Evolutionary conservation across 352 stramenopile species (phyloP), one percentile per base, ranked within the genome.

Genomic region (Phytophthora fragariae): DNA sequence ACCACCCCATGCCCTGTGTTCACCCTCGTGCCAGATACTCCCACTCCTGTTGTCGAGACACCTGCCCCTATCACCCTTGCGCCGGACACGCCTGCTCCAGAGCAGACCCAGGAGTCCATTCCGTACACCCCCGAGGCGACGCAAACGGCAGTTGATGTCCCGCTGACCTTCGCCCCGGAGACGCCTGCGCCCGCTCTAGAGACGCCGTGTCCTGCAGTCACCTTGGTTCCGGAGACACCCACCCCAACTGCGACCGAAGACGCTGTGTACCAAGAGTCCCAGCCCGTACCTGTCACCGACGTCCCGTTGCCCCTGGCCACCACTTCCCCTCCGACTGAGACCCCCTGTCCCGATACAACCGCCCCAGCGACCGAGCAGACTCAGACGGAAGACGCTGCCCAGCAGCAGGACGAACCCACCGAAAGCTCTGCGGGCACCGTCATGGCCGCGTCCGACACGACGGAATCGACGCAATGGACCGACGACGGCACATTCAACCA

Each of bases 401-500:
- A 69, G 46, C 17, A 73, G n/a, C 57, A 73, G 27, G 53, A 47
- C n/a, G 31, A 62, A n/a, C 11, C 57, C 8, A 52, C 53, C 19
- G 53, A 39, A 11, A 61, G 44, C 12, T n/a, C 4, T 19, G 29
- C 47, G 41, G 52, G 52, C 37, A 57, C 37, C 14, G 31, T 37
- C 19, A 52, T 31, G n/a, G 12, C 49, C 47, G 19, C 21, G 44
- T 31, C 49, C 31, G 61, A 55, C 17, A 3, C 12, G 39, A 46
- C 39, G 39, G 39, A 46, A 46, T 46, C 37, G 37, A 46, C 37
- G 37, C 19, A 21, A 21, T 21, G 19, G 19, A 21, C 19, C 19
- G 37, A 46, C 39, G 39, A 46, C 12, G 39, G 77, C 69, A 80
- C 69, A 0, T 74, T 75, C 53, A n/a, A 31, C 17, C 47, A 76